Base-by-base conservation (phyloP, 2,329 filamentous ascomycete genomes). In the Penicillium polonicum region DNA sequence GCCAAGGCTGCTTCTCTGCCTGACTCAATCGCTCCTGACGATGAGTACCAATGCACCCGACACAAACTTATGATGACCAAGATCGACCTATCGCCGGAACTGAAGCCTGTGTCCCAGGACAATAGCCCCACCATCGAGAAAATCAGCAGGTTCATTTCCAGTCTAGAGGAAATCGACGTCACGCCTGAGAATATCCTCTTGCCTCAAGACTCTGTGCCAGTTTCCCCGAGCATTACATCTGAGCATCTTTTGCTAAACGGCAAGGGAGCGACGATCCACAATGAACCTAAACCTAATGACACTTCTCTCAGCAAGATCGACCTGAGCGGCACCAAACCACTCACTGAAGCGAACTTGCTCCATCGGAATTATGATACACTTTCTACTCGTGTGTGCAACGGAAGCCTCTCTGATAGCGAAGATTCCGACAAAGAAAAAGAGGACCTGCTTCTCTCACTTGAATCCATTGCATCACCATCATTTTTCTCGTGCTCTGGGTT, bases 1-100 rank as follows among this genome's bases (percentile, higher is more conserved):
- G 69, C 70, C 10, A 60, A 59, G 29, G 64, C 65, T 31, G 70
- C 70, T 10, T 70, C 67, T 15, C 50, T 73, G 2, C 62, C 69
- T 7, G 69, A 71, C 52, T 67, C 62, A 10, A 63, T 62, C 4
- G 58, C 62, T 4, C 61, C 64, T 8, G 67, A 70, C n/a, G 57
- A 60, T 25, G 65, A 68, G 7, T 52, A 52, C 13, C 41, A 50
- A 33, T 45, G 51, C 3, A 53, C 29, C 39, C 46, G 39, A 2
- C 46, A 38, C 53, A 46, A 52, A 21, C 8, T 35, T 10, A 10
- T 19, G 10, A 36, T 36, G 42, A 48, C 36, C 25, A 44, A 41
- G 8, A 35, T n/a, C 17, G 36, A 48, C 6, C 21, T 12, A 10
- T 4, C 5, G 31, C 13, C 19, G 8, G n/a, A 10, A 31, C 10